These are phyloP conservation scores for Cyberlindnera maclurae DNA, from an alignment of 805 yeast genomes.

Conservation along the genomic window DNA sequence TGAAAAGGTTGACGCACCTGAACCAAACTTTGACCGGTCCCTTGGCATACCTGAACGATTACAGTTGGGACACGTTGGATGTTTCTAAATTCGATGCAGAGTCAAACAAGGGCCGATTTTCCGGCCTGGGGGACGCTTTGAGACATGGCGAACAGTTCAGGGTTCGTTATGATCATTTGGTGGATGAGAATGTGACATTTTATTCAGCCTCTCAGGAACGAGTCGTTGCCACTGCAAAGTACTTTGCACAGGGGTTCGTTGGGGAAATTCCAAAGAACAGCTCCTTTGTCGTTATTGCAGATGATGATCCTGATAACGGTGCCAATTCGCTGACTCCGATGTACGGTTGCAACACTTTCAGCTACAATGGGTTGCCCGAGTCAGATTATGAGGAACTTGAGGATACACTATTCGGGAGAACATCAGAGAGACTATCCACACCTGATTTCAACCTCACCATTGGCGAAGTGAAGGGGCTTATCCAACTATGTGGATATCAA, in stretches of 20 bases:
- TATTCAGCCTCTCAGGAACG: conserved; percentile 43
- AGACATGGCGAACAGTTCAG: conserved; percentile 40
- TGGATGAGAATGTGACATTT: conserved; percentile 35
- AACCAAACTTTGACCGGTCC: conserved; percentile 31
- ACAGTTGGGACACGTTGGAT: conserved; percentile 40
- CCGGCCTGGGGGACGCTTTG: conserved; percentile 40
- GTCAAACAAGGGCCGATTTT: conserved; percentile 31
- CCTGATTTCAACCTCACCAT: conserved; percentile 46
- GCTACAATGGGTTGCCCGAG: conserved; percentile 8
- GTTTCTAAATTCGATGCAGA: conserved; percentile 35
- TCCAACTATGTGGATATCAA: conserved; percentile 69
- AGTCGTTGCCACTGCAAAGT: conserved; percentile 38
- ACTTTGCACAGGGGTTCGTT: conserved; percentile 43
- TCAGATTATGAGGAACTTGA: conserved; percentile 27
- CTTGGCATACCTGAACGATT: conserved; percentile 44
- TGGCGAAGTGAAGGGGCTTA: conserved; percentile 44
- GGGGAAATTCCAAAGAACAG: conserved; percentile 33
- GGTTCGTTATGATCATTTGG: conserved; percentile 35
- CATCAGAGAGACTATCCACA: conserved; percentile 33
- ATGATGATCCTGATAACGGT: conserved; percentile 33
- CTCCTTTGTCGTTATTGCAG: conserved; percentile 34
- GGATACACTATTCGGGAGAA: conserved; percentile 42
- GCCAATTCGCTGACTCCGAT: conserved; percentile 45
- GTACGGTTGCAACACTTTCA: conserved; percentile 34
- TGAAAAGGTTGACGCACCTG: no score